A percentile compares a stretch with the other conserved stretches of the same genome.
These are phyloP conservation scores for Alternaria consortialis DNA, from an alignment of 2,329 filamentous ascomycete genomes.

Conservation along the genomic window DNA sequence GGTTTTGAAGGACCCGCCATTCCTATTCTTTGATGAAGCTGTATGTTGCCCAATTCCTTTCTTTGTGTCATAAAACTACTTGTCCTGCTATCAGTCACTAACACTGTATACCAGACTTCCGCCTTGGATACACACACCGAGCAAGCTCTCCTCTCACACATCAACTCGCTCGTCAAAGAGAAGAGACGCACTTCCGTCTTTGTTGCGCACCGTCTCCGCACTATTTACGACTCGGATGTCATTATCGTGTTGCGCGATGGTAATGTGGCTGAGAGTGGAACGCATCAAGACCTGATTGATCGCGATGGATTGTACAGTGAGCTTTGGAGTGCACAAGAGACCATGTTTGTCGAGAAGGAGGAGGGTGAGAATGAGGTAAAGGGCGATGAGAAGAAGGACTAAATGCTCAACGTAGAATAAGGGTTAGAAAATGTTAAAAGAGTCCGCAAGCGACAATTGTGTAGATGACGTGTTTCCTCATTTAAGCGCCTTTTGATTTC, in stretches of 20 bases:
- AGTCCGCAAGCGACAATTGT: neutral
- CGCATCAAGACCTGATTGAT: conserved; percentile 84
- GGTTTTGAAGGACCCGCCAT: conserved; percentile 85
- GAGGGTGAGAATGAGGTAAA: conserved; percentile 1
- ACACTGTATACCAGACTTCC: conserved; percentile 65
- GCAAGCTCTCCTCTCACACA: conserved; percentile 87
- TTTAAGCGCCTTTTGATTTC: neutral
- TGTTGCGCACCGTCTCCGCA: conserved; percentile 89
- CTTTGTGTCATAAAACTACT: neutral
- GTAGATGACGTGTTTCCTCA: neutral
- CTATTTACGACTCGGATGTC: conserved; percentile 89
- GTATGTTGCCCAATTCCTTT: conserved; percentile 52
- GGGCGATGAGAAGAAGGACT: conserved; percentile 4
- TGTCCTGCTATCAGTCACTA: conserved; percentile 6
- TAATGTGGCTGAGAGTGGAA: conserved; percentile 85
- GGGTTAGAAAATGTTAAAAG: no score
- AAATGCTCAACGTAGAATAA: neutral
- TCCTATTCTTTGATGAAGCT: conserved; percentile 95
- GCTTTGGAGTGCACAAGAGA: conserved; percentile 75
- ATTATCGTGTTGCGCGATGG: conserved; percentile 92
- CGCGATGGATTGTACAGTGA: conserved; percentile 82
- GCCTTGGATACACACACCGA: conserved; percentile 94
- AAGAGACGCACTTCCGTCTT: conserved; percentile 92
- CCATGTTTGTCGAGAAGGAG: conserved; percentile 39
- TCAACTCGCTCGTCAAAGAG: conserved; percentile 89